Evolutionary conservation across 768 basidiomycete species (phyloP), one percentile per base, ranked within the genome.

Genomic region (Trametes villosa): DNA sequence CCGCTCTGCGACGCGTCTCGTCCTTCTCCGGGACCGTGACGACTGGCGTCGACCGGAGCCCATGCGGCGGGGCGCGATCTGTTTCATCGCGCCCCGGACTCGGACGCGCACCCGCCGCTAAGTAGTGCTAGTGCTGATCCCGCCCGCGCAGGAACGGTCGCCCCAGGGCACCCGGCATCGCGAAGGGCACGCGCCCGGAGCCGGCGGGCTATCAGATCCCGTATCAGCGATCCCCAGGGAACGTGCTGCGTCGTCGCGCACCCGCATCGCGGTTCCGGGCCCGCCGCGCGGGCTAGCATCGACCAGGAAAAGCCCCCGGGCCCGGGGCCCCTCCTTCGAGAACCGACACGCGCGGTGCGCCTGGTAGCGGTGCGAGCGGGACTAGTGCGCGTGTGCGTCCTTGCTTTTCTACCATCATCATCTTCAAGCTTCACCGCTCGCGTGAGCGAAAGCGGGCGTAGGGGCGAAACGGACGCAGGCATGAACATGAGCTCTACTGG

Each of bases 171-270:
- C 13, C 36, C 4, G 13, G 13, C 36, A 15, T 18, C 13, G 20
- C 26, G 44, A 45, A 36, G 24, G 34, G 22, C 13, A 24, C 9
- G 9, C 20, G 42, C n/a, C 24, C 26, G 22, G 20, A 44, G 44
- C 53, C 44, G 44, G 42, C 54, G 45, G 44, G 26, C 45, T 46
- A 56, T 56, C 54, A 56, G 44, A 56, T 56, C 44, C 22, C 45
- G 52, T 36, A 56, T 56, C 54, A 56, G 33, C 20, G 44, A 56
- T 56, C 31, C 54, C 22, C 38, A 53, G 42, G 27, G 29, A 42
- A 30, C 42, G 53, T 56, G 54, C 44, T 18, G 45, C 45, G 20
- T 38, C 45, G 33, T 31, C n/a, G 9, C 46, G 42, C 46, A 38
- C 36, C 13, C 36, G 36, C 13, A 18, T 4, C 36, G 42, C 44